Conservation (phyloP, 1,284 basidiomycete genomes). For the Ceratobasidium sp. region DNA sequence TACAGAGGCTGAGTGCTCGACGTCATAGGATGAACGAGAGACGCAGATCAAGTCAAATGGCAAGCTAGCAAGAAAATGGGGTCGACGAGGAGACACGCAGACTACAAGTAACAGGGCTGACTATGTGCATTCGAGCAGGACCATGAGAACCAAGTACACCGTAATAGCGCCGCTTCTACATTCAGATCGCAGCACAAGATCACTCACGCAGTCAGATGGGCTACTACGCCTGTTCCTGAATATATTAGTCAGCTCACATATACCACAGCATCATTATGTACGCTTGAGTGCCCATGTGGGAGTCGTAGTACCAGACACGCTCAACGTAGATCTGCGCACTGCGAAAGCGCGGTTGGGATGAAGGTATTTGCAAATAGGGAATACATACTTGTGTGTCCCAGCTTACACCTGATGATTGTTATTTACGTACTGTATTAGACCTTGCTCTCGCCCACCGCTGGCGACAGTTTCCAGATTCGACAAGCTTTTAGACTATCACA, state of each 20-base stretch:
- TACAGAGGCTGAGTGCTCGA: neutral
- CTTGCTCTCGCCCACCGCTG: neutral
- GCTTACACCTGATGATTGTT: neutral
- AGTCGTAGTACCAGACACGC: too few relatives aligned
- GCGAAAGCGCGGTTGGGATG: neutral
- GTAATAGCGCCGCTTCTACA: neutral
- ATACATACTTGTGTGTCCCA: neutral
- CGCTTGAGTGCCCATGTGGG: neutral
- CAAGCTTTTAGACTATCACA: neutral
- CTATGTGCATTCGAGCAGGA: neutral
- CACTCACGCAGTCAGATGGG: neutral
- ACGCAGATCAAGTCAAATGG: neutral
- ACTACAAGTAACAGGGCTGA: too few relatives aligned
- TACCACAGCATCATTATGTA: neutral
- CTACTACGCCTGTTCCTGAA: conserved; percentile 3
- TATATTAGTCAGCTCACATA: neutral
- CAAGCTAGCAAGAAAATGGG: neutral
- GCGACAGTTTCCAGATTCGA: neutral
- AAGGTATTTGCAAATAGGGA: neutral
- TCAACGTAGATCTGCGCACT: too few relatives aligned
- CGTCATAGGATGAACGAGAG: neutral
- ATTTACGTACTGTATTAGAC: neutral
- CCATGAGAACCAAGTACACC: neutral
- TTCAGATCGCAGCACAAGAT: neutral
- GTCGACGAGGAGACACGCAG: neutral